A percentile compares a stretch with the other conserved stretches of the same genome.
Evolutionary conservation across 306 rosid genomes (phyloP).

Genomic region (Crataegus laevigata): DNA sequence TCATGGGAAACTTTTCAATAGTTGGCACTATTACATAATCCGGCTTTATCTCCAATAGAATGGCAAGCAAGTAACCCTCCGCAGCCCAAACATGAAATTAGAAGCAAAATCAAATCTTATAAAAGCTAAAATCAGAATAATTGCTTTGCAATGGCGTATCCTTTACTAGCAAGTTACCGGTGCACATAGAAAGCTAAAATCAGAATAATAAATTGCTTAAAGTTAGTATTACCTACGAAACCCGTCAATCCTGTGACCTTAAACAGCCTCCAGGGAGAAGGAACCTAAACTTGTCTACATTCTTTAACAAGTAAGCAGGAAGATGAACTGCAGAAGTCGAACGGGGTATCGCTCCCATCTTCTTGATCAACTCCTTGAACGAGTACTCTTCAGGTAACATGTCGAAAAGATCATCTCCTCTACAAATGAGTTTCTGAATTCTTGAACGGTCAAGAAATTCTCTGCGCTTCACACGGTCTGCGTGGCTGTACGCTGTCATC

Average conservation of each 20-base stretch:
- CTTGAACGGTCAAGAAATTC: conserved; percentile 58
- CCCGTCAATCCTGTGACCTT: conserved; percentile 30
- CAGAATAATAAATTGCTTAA: neutral
- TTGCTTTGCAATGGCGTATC: no score
- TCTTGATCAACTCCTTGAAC: conserved; percentile 66
- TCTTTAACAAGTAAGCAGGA: conserved; percentile 68
- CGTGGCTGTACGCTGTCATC: conserved; percentile 92
- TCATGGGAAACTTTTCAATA: no score
- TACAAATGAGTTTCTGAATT: conserved; percentile 67
- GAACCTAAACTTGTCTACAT: conserved; percentile 66
- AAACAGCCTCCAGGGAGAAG: conserved; percentile 96
- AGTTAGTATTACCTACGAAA: neutral
- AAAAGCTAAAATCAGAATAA: no score
- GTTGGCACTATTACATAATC: fast-evolving
- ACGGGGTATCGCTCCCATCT: conserved; percentile 76
- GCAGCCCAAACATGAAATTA: neutral
- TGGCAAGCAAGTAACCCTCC: neutral
- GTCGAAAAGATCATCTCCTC: conserved; percentile 66
- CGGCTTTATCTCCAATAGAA: no score
- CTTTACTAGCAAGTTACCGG: neutral
- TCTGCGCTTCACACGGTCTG: conserved; percentile 61
- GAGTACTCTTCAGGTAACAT: conserved; percentile 91
- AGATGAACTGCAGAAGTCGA: conserved; percentile 86
- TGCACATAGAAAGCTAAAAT: neutral
- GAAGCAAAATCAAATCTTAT: no score